Base-by-base conservation (phyloP, 805 yeast genomes). In the Sugiyamaella lignohabitans region DNA sequence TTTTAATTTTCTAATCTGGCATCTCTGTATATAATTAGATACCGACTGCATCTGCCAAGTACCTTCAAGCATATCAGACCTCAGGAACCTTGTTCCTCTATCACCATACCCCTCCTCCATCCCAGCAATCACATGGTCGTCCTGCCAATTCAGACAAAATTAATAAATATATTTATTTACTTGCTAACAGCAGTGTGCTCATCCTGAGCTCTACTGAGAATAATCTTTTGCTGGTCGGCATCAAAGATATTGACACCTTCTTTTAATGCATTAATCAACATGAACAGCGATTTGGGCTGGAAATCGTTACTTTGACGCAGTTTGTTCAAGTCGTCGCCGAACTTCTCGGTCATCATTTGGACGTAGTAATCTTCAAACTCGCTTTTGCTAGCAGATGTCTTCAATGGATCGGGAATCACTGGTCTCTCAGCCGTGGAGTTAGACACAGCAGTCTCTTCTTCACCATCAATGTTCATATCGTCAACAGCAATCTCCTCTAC, bases 231-330 rank as follows among this genome's bases (percentile, higher is more conserved):
- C 44, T 65, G 67, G 22, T 64, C 59, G 4, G 48, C 50, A 29
- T 58, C 59, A 50, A 67, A 67, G n/a, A 67, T 58, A 41, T 66
- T 65, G 20, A 54, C 56, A 24, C 71, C 72, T 44, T 62, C 59
- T 47, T 66, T 66, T 38, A 68, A 58, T 1, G 68, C 69, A 16
- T 60, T 56, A 24, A 66, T 59, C 17, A 67, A 55, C 44, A 62
- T 54, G 17, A 54, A 53, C 29, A 68, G 51, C 3, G 66, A 58
- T n/a, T 61, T 59, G 6, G 54, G 53, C 14, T 54, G 54, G 49
- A 78, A 73, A 16, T 68, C 69, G 6, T 75, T 62, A 46, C 76
- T 70, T 46, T 61, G 60, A 17, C 74, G 75, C 46, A 69, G 63
- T 20, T 68, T 56, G 8, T 57, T 63, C 22, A 68, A 61, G 37